phyloP scores from a whole-genome alignment of 1,139 yeast genomes.

The Kodamaea fungicola region DNA sequence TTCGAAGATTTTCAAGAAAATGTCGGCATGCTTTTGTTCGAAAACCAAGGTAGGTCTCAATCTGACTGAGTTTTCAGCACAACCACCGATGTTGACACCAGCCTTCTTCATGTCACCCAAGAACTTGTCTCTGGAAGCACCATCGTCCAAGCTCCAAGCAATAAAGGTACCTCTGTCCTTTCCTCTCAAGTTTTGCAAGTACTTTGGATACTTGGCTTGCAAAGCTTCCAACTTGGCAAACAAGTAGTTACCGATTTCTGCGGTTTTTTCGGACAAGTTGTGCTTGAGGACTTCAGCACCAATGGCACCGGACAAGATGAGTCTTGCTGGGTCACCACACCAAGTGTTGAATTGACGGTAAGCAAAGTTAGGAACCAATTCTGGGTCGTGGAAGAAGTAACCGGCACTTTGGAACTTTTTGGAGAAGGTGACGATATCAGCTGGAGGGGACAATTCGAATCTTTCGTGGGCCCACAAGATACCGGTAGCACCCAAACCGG shows the following conservation, averaged over 20 bases:
- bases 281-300: conserved; percentile 60
- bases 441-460: conserved; percentile 67
- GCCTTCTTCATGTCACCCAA: conserved; percentile 50
- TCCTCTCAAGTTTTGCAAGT: conserved; percentile 63
- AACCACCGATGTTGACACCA: conserved; percentile 79
- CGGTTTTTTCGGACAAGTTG: conserved; percentile 53
- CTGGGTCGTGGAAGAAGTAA: conserved; percentile 70
- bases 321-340: conserved; percentile 87
- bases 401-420: conserved; percentile 88
- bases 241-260: conserved; percentile 61
- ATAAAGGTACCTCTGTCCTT: conserved; percentile 72
- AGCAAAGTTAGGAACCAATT: conserved; percentile 64
- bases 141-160: conserved; percentile 66
- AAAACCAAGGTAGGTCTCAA: conserved; percentile 74
- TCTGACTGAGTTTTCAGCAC: conserved; percentile 71
- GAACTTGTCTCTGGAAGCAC: conserved; percentile 56
- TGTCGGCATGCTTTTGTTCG: conserved; percentile 73
- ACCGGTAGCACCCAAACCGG: conserved; percentile 87
- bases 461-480: conserved; percentile 85
- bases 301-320: conserved; percentile 68
- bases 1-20: conserved; percentile 50
- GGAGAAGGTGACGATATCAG: conserved; percentile 80
- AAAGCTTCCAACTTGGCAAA: conserved; percentile 50
- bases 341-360: conserved; percentile 88
- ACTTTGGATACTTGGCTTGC: conserved; percentile 49